These are phyloP conservation scores for Ganoderma leucocontextum DNA, from an alignment of 1,284 basidiomycete genomes.

Conservation along the genomic window DNA sequence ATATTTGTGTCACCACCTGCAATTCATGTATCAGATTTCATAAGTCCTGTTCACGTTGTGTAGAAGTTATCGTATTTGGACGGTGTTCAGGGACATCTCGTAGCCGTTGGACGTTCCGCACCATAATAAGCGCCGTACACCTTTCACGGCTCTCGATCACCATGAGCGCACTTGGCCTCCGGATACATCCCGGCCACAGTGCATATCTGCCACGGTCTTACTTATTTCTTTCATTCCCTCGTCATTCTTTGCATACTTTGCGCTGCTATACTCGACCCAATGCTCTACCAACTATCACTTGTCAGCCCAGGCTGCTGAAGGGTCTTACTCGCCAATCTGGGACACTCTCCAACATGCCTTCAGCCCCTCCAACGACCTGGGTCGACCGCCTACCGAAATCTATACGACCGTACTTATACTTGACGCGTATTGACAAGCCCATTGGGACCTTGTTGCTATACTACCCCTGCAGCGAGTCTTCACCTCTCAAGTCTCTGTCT, in stretches of 20 bases:
- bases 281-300: not conserved
- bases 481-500: not conserved
- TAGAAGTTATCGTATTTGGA: not conserved
- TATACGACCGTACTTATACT: constrained; percentile 81
- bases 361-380: constrained; percentile 58
- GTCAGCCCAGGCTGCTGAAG: constrained; percentile 13
- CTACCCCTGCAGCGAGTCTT: constrained; percentile 89
- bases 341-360: constrained; percentile 23
- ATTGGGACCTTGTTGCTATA: constrained; percentile 93
- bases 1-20: constrained; percentile 26
- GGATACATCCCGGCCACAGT: constrained; percentile 7
- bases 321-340: constrained; percentile 21
- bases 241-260: constrained; percentile 15
- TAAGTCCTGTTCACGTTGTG: not conserved
- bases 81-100: not conserved
- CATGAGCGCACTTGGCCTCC: constrained; percentile 26
- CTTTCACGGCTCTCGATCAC: not conserved
- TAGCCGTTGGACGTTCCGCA: not conserved
- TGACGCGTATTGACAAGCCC: constrained; percentile 94
- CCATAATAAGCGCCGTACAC: constrained; percentile 9
- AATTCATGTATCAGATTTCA: constrained; percentile 32
- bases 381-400: constrained; percentile 68
- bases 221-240: not conserved
- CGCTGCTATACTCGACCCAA: constrained; percentile 13
- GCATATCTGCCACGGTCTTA: not conserved